phyloP scores from a whole-genome alignment of 495 filamentous ascomycete genomes.

The Daldinia vernicosa region DNA sequence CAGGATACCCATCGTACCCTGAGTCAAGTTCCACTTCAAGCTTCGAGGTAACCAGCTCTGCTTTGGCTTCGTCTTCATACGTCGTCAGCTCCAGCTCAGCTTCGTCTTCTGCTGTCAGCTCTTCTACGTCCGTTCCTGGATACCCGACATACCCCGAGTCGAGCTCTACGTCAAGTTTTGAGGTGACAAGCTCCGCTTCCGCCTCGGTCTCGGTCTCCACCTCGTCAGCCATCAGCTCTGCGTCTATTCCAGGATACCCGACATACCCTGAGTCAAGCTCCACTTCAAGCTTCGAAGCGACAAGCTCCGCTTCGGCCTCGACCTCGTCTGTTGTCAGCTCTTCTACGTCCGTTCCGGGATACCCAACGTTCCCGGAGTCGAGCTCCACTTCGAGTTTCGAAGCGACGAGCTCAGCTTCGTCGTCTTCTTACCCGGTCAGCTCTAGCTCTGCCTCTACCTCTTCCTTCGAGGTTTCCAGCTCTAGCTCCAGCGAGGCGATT shows the following conservation, averaged over 20 bases:
- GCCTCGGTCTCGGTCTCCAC: no score
- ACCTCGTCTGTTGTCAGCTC: background rate
- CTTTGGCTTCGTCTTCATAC: no score
- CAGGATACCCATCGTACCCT: no score
- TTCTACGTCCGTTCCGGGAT: slow-evolving; percentile 42
- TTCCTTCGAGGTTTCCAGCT: background rate
- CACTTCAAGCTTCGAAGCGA: background rate
- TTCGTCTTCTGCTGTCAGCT: background rate
- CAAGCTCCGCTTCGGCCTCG: background rate
- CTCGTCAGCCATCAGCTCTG: no score
- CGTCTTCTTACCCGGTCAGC: slow-evolving; percentile 1
- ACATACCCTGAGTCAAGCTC: slow-evolving; percentile 3
- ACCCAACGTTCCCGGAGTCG: slow-evolving; percentile 25
- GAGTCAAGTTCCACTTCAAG: background rate
- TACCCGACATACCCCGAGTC: background rate
- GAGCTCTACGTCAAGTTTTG: background rate
- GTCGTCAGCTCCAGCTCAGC: background rate
- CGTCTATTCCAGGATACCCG: slow-evolving; percentile 8
- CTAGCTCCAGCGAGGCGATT: background rate
- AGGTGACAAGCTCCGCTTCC: background rate
- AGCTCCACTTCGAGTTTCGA: background rate
- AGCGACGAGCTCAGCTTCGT: background rate
- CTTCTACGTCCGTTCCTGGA: background rate
- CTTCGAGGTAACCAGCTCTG: background rate
- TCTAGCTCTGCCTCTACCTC: slow-evolving; percentile 1